Conservation (phyloP, 2,329 filamentous ascomycete species). For the Colletotrichum eleusines region DNA sequence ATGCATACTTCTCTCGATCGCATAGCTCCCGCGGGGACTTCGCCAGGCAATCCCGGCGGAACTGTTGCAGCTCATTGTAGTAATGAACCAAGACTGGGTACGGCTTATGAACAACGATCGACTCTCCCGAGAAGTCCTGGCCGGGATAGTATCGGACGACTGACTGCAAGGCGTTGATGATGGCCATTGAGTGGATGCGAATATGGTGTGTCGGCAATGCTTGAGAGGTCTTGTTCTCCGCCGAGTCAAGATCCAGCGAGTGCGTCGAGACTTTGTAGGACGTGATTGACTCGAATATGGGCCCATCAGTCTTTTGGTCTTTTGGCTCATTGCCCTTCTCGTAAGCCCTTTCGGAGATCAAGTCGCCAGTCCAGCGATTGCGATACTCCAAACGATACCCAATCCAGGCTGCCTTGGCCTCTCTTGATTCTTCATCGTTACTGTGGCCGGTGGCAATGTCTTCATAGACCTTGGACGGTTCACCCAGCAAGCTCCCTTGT, state of each 20-base stretch:
- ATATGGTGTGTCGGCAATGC: constrained; percentile 19
- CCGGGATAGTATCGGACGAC: constrained; percentile 43
- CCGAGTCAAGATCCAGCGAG: not conserved
- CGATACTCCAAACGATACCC: constrained; percentile 43
- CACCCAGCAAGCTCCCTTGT: constrained; percentile 76
- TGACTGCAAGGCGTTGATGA: constrained; percentile 41
- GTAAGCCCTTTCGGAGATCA: constrained; percentile 15
- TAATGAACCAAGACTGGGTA: constrained; percentile 31
- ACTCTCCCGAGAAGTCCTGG: constrained; percentile 25
- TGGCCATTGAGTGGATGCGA: constrained; percentile 34
- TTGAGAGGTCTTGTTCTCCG: not conserved
- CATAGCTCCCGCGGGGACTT: constrained; percentile 24
- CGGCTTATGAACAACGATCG: constrained; percentile 23
- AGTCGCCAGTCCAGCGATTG: constrained; percentile 32
- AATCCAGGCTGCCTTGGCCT: constrained; percentile 12
- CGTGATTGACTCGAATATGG: constrained; percentile 13
- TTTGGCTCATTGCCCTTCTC: constrained; percentile 11
- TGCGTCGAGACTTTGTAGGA: constrained; percentile 4
- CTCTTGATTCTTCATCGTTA: not conserved
- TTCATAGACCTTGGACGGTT: constrained; percentile 65
- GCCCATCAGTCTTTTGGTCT: not conserved
- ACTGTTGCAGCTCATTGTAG: constrained; percentile 1
- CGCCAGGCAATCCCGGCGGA: not conserved
- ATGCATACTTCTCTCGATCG: constrained; percentile 33
- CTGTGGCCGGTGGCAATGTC: not conserved